Evolutionary conservation across 208 protist species (phyloP).

Genomic region (Porcisia hertigi): DNA sequence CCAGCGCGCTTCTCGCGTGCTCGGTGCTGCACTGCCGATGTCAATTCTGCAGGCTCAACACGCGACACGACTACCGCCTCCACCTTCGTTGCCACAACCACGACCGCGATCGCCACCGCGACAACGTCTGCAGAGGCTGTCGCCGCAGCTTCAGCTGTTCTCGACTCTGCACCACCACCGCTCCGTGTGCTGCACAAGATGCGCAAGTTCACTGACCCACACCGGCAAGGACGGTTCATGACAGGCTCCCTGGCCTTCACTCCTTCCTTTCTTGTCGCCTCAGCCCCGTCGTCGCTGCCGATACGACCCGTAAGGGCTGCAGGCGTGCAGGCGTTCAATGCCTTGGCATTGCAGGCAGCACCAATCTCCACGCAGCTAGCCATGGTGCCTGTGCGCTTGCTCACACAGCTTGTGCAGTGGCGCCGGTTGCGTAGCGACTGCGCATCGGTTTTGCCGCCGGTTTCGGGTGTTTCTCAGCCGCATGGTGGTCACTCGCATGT

Average conservation of each 20-base stretch:
- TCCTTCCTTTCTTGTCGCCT: not conserved
- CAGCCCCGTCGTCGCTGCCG: slow-evolving; percentile 1
- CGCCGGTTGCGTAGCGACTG: slow-evolving; percentile 8
- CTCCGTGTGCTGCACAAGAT: slow-evolving; percentile 2
- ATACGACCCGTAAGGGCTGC: not conserved
- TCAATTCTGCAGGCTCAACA: not conserved
- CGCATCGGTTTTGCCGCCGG: not conserved
- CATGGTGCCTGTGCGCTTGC: slow-evolving; percentile 1
- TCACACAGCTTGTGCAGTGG: slow-evolving; percentile 22
- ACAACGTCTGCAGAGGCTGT: slow-evolving; percentile 3
- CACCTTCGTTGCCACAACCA: not conserved
- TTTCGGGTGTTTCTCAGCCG: not conserved
- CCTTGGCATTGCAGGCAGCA: not conserved
- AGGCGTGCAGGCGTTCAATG: not conserved
- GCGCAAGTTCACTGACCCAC: not conserved
- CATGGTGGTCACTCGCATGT: not conserved
- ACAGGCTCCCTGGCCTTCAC: not conserved
- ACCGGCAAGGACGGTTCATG: no score
- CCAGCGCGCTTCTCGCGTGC: slow-evolving; percentile 1
- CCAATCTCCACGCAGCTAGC: slow-evolving; percentile 11
- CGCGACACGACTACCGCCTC: not conserved
- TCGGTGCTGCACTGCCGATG: not conserved
- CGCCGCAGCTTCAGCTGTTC: not conserved
- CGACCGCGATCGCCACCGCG: not conserved
- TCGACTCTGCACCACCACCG: not conserved